These are phyloP conservation scores for Austropuccinia psidii DNA, from an alignment of 1,284 basidiomycete species.

Conservation along the genomic window DNA sequence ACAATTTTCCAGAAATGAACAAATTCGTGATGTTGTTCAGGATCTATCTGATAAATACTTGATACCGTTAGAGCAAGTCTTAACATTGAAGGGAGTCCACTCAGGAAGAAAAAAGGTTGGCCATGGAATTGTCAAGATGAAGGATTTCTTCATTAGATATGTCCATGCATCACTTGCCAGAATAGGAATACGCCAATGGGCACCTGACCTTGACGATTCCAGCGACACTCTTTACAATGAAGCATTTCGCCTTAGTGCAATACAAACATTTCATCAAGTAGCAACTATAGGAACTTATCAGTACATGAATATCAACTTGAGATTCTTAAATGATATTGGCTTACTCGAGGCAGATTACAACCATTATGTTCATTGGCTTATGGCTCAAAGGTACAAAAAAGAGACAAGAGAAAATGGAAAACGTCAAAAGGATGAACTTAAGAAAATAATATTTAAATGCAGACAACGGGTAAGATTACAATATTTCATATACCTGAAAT, in stretches of 20 bases:
- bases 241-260: background rate
- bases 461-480: background rate
- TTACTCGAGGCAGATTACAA: background rate
- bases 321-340: background rate
- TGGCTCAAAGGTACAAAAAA: background rate
- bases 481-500: background rate
- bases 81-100: background rate
- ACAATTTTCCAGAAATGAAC: background rate
- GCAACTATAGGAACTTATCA: background rate
- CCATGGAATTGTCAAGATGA: background rate
- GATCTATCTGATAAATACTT: background rate
- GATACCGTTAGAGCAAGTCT: background rate
- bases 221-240: background rate
- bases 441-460: background rate
- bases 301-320: background rate
- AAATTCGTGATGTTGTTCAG: background rate
- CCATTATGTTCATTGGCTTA: background rate
- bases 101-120: background rate
- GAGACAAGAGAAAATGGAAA: background rate
- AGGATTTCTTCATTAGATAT: background rate
- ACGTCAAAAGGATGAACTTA: background rate
- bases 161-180: background rate
- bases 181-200: background rate
- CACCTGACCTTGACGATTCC: background rate
- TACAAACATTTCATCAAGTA: background rate